Evolutionary conservation across 768 basidiomycete species (phyloP), one percentile per base, ranked within the genome.

Genomic region (Dentipellis sp.): DNA sequence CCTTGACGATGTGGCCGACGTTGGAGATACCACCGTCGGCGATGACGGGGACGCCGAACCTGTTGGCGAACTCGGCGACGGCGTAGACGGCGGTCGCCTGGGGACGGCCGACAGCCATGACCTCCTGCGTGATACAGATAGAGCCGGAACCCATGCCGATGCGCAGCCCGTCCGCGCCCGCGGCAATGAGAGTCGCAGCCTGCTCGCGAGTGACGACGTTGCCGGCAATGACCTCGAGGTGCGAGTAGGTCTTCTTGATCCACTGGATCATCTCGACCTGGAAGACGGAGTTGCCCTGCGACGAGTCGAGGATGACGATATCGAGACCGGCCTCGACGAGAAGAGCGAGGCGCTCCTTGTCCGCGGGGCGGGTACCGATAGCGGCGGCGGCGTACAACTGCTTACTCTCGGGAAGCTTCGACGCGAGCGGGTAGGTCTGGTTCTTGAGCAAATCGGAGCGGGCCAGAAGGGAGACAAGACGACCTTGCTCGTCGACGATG

Each of bases 51-150:
- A 99, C 86, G 29, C 95, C 97, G 68, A 99, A 98, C 66, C 87
- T 84, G 72, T 68, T 79, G 10, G 94, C 83, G 66, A 99, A 97
- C 73, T 99, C 94, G 23, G 94, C 82, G 11, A 98, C 95, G 45
- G 90, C 84, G 67, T 88, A 90, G n/a, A 98, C 93, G n/a, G 95
- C 95, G 0, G 94, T 94, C 2, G 94, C 97, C 70, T 99, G 97
- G 1, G 95, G 97, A 14, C 97, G 83, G 12, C 97, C 97, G 52
- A 98, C 95, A 10, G 97, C 97, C 91, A 97, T 98, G 64, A 99
- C 88, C 67, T 98, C 97, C 72, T 99, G 97, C 6, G 97, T 99
- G 73, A 99, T 99, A 69, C 97, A 99, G 67, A 99, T 99, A 5
- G 92, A 95, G 9, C 97, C 97, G 8, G 88, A 91, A 38, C 97